Evolutionary conservation across 1,284 basidiomycete species (phyloP).

Genomic region (Prillingera fragicola): DNA sequence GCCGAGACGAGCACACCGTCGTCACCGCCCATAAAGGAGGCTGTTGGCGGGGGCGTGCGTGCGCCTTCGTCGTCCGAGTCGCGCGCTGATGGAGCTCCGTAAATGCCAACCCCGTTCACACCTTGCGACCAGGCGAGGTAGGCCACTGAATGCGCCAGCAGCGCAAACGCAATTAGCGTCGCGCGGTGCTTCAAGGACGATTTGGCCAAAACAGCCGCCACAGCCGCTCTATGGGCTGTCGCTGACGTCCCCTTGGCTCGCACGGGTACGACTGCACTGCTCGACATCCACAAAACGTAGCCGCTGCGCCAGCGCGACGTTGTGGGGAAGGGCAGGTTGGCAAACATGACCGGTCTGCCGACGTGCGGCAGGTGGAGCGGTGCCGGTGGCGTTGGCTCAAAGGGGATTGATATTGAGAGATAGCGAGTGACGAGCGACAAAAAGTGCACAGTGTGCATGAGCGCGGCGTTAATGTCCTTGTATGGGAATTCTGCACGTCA

Average conservation of each 20-base stretch:
- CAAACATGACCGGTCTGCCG: constrained; percentile 29
- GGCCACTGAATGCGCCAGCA: constrained; percentile 37
- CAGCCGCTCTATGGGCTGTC: constrained; percentile 3
- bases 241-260: constrained; percentile 13
- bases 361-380: constrained; percentile 23
- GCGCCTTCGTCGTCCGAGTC: constrained; percentile 2
- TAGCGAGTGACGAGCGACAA: constrained; percentile 36
- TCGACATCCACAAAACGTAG: constrained; percentile 38
- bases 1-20: constrained; percentile 21
- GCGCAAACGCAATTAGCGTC: constrained; percentile 35
- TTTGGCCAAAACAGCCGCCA: constrained; percentile 10
- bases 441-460: constrained; percentile 36
- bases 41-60: constrained; percentile 12
- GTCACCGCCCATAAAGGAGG: neutral
- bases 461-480: constrained; percentile 31
- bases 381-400: constrained; percentile 19
- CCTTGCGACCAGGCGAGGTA: constrained; percentile 44
- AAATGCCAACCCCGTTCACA: constrained; percentile 34
- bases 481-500: neutral
- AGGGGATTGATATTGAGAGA: constrained; percentile 38
- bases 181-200: constrained; percentile 27
- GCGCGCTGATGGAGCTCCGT: too few relatives aligned
- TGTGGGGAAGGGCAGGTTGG: constrained; percentile 32
- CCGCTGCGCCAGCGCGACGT: constrained; percentile 37
- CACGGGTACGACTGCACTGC: constrained; percentile 19